phyloP scores from a whole-genome alignment of 78 protist species.

The Monosiga brevicollis region DNA sequence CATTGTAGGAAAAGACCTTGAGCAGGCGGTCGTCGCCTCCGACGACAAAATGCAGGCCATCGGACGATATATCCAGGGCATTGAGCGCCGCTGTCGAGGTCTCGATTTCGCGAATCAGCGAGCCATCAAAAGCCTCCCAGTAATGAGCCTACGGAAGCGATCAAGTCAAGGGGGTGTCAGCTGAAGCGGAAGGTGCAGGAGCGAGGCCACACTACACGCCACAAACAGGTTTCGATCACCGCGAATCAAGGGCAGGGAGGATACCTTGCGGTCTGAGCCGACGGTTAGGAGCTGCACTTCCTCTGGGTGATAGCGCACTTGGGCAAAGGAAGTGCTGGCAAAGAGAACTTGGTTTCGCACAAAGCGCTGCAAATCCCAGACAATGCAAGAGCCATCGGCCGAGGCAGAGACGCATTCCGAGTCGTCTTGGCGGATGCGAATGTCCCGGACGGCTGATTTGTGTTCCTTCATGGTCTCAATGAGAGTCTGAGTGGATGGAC shows the following conservation, averaged over 20 bases:
- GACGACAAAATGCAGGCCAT: constrained; percentile 30
- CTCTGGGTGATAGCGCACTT: constrained; percentile 33
- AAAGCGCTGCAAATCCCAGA: constrained; percentile 38
- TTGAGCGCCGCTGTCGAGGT: constrained; percentile 28
- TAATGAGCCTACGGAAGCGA: constrained; percentile 3
- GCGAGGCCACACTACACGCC: background rate
- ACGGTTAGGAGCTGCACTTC: constrained; percentile 53
- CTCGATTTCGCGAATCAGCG: constrained; percentile 42
- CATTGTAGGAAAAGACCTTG: constrained; percentile 44
- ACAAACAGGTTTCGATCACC: background rate
- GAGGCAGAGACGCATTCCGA: constrained; percentile 38
- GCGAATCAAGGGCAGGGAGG: background rate
- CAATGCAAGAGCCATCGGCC: constrained; percentile 58
- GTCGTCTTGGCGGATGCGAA: constrained; percentile 24
- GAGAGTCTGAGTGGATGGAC: constrained; percentile 16
- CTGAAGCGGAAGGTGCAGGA: background rate
- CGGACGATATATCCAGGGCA: constrained; percentile 18
- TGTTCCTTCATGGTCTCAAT: constrained; percentile 53
- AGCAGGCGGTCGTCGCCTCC: constrained; percentile 38
- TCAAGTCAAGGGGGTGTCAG: background rate
- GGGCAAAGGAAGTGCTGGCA: constrained; percentile 33
- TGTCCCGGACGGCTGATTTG: constrained; percentile 32
- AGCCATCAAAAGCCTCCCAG: constrained; percentile 54
- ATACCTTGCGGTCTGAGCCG: constrained; percentile 57
- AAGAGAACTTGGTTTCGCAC: constrained; percentile 13